These are phyloP conservation scores for Kodamaea sagamina DNA, from an alignment of 805 yeast genomes.

Conservation along the genomic window DNA sequence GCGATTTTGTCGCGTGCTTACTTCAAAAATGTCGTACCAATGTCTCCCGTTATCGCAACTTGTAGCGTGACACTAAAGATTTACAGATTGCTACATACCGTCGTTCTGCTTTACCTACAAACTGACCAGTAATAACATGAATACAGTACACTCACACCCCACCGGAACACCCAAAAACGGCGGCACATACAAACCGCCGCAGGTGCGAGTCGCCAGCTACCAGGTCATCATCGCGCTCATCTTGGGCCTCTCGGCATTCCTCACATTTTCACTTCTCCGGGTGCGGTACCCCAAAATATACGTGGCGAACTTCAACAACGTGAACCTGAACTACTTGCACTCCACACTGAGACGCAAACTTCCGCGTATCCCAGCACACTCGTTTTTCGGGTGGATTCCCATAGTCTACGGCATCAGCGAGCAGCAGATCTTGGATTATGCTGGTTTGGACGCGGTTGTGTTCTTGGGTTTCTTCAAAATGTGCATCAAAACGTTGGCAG, in stretches of 20 bases:
- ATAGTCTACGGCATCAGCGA: conserved; percentile 67
- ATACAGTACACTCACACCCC: no score
- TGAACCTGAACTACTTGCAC: conserved; percentile 43
- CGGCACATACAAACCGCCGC: conserved; percentile 3
- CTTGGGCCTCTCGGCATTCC: conserved; percentile 68
- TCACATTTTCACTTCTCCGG: conserved; percentile 69
- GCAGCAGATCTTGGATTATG: conserved; percentile 76
- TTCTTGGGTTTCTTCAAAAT: conserved; percentile 87
- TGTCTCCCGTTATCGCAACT: neutral
- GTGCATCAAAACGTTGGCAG: conserved; percentile 68
- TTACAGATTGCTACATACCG: neutral
- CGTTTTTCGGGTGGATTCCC: conserved; percentile 81
- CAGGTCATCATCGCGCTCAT: conserved; percentile 71
- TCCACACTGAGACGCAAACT: conserved; percentile 49
- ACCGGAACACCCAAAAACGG: neutral
- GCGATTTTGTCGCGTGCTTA: conserved; percentile 4
- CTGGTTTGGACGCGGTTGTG: conserved; percentile 94
- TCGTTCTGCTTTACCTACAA: no score
- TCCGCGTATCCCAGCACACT: conserved; percentile 56
- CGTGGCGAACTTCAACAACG: conserved; percentile 70
- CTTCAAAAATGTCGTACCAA: conserved; percentile 1
- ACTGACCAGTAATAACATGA: neutral
- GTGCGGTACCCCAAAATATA: conserved; percentile 78
- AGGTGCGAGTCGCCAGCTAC: conserved; percentile 58
- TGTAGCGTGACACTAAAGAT: neutral